Evolutionary conservation across 129 eudicot genomes (phyloP).

Genomic region (Erigeron canadensis): DNA sequence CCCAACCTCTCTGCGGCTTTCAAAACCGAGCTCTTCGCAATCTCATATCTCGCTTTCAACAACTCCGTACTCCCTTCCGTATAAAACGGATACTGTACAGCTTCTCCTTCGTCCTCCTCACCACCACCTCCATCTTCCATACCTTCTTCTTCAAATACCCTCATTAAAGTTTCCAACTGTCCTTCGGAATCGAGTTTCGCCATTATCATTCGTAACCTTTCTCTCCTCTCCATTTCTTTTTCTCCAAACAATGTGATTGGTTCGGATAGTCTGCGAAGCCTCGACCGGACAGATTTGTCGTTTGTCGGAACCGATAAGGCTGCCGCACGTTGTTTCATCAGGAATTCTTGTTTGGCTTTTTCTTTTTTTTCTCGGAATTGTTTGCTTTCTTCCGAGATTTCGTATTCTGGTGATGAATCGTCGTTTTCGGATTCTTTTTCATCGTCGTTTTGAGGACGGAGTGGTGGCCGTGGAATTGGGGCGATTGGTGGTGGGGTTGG

Average conservation of each 20-base stretch:
- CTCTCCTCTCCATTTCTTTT: constrained; percentile 95
- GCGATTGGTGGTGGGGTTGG: constrained; percentile 30
- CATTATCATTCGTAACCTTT: constrained; percentile 77
- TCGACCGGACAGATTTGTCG: constrained; percentile 73
- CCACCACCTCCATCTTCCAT: constrained; percentile 49
- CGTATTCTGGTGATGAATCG: constrained; percentile 51
- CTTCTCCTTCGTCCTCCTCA: constrained; percentile 66
- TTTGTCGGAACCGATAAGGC: constrained; percentile 93
- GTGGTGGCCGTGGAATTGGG: constrained; percentile 34
- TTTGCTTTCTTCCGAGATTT: constrained; percentile 88
- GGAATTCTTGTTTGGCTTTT: constrained; percentile 67
- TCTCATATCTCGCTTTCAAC: constrained; percentile 61
- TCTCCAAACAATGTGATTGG: constrained; percentile 92
- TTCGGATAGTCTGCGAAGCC: constrained; percentile 75
- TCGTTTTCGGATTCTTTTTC: constrained; percentile 17
- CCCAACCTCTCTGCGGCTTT: constrained; percentile 64
- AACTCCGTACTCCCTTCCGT: constrained; percentile 77
- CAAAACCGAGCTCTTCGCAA: constrained; percentile 64
- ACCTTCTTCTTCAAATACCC: constrained; percentile 79
- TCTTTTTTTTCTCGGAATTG: constrained; percentile 71
- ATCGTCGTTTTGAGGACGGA: constrained; percentile 33
- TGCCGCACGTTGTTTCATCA: constrained; percentile 83
- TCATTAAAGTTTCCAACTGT: constrained; percentile 73
- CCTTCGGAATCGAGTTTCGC: constrained; percentile 86
- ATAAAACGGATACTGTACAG: constrained; percentile 75